Evolutionary conservation across 352 stramenopile species (phyloP), one percentile per base, ranked within the genome.

Genomic region (Pythium pyrilobum): DNA sequence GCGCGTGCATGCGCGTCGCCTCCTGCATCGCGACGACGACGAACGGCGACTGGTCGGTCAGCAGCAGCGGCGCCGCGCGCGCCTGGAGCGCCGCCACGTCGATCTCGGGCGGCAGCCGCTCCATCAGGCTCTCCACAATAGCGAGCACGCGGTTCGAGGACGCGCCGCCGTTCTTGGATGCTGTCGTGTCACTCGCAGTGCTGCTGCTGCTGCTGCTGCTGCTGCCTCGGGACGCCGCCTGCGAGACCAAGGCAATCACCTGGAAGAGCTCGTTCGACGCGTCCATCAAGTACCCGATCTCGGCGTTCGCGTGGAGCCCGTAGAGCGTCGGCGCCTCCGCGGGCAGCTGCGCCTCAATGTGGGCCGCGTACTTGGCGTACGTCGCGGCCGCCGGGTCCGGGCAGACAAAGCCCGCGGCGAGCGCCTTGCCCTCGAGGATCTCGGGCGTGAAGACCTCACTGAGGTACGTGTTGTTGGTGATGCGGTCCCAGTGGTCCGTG

Each of bases 311-410:
- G 49, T 93, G 82, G 40, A 92, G 56, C 8, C 81, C 78, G 51
- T 92, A 93, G 9, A 92, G 56, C 1, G 52, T 73, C 4, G 82
- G 77, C 0, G 82, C 81, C 46, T 95, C 82, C 3, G 49, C 53
- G n/a, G 80, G 74, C 21, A 95, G 55, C 23, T 85, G 64, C 2
- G 56, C 55, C 45, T 91, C 83, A 36, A 94, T 92, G 50, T 85
- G 74, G 24, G 90, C 75, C 12, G 96, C 74, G 60, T 99, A 99
- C 68, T 97, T 98, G 41, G 89, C 87, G 66, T 98, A 98, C 18
- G 77, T 90, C 52, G 73, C 79, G 28, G 54, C 45, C 18, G 72
- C 67, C 1, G 80, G 74, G 28, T 96, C 77, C 9, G 88, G 87
- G 13, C 77, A 85, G 44, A 77, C 74, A 54, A 98, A 97, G 1